Evolutionary conservation across 805 yeast species (phyloP).

Genomic region (Wickerhamomyces ciferrii): DNA sequence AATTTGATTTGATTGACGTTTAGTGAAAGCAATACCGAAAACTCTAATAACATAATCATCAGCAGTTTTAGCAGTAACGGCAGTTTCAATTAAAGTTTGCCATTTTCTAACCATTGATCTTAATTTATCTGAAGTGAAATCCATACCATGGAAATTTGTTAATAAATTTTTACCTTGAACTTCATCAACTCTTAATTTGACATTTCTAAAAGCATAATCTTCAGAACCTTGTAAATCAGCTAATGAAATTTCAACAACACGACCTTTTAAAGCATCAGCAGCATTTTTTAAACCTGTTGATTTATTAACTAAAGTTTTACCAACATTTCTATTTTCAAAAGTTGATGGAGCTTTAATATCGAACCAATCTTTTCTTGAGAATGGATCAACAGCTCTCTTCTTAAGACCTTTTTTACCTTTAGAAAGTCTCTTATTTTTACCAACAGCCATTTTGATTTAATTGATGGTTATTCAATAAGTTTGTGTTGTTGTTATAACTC

Average conservation of each 20-base stretch:
- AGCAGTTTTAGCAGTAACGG: constrained; percentile 95
- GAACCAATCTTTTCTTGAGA: constrained; percentile 99
- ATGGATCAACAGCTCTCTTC: constrained; percentile 99
- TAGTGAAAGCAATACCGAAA: constrained; percentile 97
- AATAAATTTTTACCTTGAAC: constrained; percentile 97
- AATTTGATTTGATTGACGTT: constrained; percentile 94
- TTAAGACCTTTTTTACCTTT: constrained; percentile 96
- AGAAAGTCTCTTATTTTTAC: constrained; percentile 79
- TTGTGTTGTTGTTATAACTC: background rate
- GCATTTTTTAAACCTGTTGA: constrained; percentile 98
- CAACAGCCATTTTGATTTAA: constrained; percentile 58
- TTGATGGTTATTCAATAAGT: background rate
- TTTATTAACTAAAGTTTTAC: constrained; percentile 97
- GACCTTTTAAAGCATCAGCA: constrained; percentile 96
- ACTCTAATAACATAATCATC: constrained; percentile 97
- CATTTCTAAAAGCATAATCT: constrained; percentile 97
- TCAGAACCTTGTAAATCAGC: constrained; percentile 99
- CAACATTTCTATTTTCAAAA: constrained; percentile 97
- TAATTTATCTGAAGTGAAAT: constrained; percentile 96
- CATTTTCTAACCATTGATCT: constrained; percentile 98
- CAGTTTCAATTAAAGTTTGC: constrained; percentile 98
- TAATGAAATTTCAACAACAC: constrained; percentile 91
- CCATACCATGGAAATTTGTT: constrained; percentile 99
- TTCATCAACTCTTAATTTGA: constrained; percentile 97
- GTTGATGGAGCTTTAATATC: constrained; percentile 98